Conservation (phyloP, 768 basidiomycete species). For the Omphalotus guepiniiformis region DNA sequence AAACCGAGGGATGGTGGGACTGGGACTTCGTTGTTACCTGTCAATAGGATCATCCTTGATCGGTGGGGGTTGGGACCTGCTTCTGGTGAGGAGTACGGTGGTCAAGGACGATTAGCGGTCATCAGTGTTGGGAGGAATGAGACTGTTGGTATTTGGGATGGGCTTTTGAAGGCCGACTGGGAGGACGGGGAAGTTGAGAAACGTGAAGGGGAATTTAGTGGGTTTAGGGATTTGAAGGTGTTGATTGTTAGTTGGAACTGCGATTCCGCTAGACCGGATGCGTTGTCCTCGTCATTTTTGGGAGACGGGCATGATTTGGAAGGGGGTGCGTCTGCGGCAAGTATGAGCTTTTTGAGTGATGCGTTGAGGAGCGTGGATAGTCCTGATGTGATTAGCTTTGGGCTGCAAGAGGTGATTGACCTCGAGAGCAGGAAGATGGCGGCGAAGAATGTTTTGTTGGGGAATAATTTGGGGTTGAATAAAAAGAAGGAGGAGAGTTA, state of each 20-base stretch:
- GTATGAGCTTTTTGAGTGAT: constrained; percentile 76
- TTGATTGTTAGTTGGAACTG: constrained; percentile 92
- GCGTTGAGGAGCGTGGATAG: constrained; percentile 64
- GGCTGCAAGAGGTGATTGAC: constrained; percentile 95
- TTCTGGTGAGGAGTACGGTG: too few relatives aligned
- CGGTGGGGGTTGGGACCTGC: constrained; percentile 56
- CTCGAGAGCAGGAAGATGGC: constrained; percentile 90
- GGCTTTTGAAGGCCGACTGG: constrained; percentile 79
- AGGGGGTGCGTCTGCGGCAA: constrained; percentile 51
- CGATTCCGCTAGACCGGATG: constrained; percentile 80
- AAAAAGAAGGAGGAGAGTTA: not conserved
- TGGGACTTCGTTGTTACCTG: constrained; percentile 50
- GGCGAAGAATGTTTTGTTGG: constrained; percentile 86
- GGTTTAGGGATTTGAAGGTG: constrained; percentile 70
- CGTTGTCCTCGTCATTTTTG: constrained; percentile 36
- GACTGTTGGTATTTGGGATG: constrained; percentile 82
- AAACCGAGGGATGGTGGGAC: too few relatives aligned
- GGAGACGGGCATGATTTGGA: not conserved
- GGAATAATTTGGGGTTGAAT: constrained; percentile 36
- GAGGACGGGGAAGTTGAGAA: constrained; percentile 28
- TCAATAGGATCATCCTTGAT: constrained; percentile 65
- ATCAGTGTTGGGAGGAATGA: constrained; percentile 75
- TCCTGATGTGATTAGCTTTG: constrained; percentile 90
- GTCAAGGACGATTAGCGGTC: constrained; percentile 62
- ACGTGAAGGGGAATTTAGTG: constrained; percentile 54